A percentile compares a stretch with the other conserved stretches of the same genome.
Conservation (phyloP, 495 filamentous ascomycete genomes). For the Aspergillus carlsbadensis region DNA sequence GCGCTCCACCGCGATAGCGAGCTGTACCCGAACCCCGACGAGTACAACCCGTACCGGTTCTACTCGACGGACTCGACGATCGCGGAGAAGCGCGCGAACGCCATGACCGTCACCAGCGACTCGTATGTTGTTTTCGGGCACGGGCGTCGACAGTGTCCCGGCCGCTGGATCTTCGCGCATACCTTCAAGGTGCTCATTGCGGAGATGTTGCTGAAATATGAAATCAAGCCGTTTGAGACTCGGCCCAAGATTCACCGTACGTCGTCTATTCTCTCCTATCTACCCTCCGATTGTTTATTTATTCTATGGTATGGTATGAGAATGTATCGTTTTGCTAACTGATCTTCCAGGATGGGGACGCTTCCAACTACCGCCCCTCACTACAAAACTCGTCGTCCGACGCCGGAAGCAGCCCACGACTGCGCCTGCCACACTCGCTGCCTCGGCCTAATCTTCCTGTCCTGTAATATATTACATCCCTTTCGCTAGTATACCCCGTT, state of each 20-base stretch:
- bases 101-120: constrained; percentile 12
- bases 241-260: constrained; percentile 14
- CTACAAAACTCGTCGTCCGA: constrained; percentile 10
- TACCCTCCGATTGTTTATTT: no score
- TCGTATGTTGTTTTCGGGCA: constrained; percentile 15
- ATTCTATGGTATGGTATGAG: no score
- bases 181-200: constrained; percentile 10
- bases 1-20: constrained; percentile 16
- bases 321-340: no score
- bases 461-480: no score
- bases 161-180: constrained; percentile 18
- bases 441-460: background rate
- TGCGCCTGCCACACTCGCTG: background rate
- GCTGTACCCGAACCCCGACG: constrained; percentile 8
- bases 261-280: no score
- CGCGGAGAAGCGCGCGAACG: constrained; percentile 1
- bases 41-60: constrained; percentile 16
- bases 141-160: constrained; percentile 14
- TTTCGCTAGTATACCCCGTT: no score
- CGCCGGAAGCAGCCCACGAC: constrained; percentile 4
- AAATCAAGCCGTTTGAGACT: constrained; percentile 4
- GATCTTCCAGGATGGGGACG: constrained; percentile 13
- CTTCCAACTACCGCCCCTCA: constrained; percentile 13
- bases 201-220: constrained; percentile 15
- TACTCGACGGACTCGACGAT: background rate